These are phyloP conservation scores for Fusarium nematophilum DNA, from an alignment of 2,329 filamentous ascomycete genomes.

Conservation along the genomic window DNA sequence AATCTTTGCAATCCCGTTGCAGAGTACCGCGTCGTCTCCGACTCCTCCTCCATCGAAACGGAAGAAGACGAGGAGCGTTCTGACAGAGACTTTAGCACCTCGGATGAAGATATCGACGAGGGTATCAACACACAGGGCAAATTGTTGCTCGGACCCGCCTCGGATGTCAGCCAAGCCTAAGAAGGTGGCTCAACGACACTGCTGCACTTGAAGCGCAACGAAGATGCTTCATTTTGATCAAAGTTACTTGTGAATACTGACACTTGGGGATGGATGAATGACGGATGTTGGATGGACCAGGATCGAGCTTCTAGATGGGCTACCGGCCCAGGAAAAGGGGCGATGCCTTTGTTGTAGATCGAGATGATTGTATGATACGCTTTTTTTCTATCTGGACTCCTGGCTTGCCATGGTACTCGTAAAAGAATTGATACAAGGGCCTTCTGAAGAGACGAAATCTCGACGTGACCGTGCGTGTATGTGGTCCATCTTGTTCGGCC, in stretches of 20 bases:
- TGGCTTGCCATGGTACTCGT: slow-evolving; percentile 19
- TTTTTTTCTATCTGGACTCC: not conserved
- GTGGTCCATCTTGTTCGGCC: no score
- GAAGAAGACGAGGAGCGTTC: slow-evolving; percentile 10
- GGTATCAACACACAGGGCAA: not conserved
- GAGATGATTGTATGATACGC: slow-evolving; percentile 20
- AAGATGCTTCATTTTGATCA: slow-evolving; percentile 1
- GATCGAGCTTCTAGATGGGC: slow-evolving; percentile 15
- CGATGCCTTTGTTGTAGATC: slow-evolving; percentile 4
- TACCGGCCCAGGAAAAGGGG: not conserved
- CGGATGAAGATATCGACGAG: slow-evolving; percentile 23
- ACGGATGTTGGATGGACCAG: slow-evolving; percentile 7
- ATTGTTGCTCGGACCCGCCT: not conserved
- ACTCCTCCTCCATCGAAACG: slow-evolving; percentile 22
- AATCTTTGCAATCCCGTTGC: not conserved
- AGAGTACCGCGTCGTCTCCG: slow-evolving; percentile 38
- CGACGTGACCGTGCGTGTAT: no score
- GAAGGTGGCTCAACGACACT: not conserved
- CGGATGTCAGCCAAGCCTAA: not conserved
- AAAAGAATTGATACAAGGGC: not conserved
- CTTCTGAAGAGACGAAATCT: slow-evolving; percentile 4
- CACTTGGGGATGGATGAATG: slow-evolving; percentile 16
- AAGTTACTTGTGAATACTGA: not conserved
- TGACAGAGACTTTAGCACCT: slow-evolving; percentile 17
- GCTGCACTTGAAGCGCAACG: not conserved